Evolutionary conservation across 2,329 filamentous ascomycete genomes (phyloP).

Genomic region (Paraconiothyrium brasiliense): DNA sequence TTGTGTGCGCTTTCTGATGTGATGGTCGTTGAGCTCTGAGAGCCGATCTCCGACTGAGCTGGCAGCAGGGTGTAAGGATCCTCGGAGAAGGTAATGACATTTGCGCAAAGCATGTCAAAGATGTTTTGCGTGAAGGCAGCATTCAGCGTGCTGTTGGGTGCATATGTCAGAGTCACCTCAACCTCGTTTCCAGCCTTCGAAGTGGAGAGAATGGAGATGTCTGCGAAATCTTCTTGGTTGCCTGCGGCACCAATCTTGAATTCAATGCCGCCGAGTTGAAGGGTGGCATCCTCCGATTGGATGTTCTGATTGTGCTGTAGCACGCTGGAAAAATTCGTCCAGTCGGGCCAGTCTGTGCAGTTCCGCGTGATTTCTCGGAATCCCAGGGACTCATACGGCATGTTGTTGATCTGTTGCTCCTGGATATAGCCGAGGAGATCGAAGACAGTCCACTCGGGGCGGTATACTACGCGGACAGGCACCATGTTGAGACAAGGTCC

Average conservation of each 20-base stretch:
- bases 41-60: conserved; percentile 37
- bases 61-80: conserved; percentile 41
- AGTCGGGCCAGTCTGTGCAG: conserved; percentile 49
- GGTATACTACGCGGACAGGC: conserved; percentile 52
- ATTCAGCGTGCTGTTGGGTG: conserved; percentile 58
- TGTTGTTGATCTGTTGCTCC: conserved; percentile 54
- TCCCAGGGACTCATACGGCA: conserved; percentile 46
- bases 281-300: conserved; percentile 53
- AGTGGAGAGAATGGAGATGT: conserved; percentile 43
- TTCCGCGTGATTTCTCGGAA: conserved; percentile 46
- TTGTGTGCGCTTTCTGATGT: conserved; percentile 34
- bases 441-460: conserved; percentile 45
- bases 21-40: conserved; percentile 34
- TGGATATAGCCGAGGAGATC: conserved; percentile 54
- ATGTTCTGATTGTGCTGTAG: conserved; percentile 47
- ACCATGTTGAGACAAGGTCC: conserved; percentile 56
- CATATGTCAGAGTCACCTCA: conserved; percentile 42
- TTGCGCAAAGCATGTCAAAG: conserved; percentile 44
- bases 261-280: conserved; percentile 55
- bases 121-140: conserved; percentile 63
- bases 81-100: conserved; percentile 36
- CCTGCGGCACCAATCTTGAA: conserved; percentile 41
- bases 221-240: conserved; percentile 45
- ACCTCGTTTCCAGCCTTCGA: conserved; percentile 34
- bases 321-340: conserved; percentile 48